Evolutionary conservation across 805 yeast species (phyloP).

Genomic region (Metschnikowia similis): DNA sequence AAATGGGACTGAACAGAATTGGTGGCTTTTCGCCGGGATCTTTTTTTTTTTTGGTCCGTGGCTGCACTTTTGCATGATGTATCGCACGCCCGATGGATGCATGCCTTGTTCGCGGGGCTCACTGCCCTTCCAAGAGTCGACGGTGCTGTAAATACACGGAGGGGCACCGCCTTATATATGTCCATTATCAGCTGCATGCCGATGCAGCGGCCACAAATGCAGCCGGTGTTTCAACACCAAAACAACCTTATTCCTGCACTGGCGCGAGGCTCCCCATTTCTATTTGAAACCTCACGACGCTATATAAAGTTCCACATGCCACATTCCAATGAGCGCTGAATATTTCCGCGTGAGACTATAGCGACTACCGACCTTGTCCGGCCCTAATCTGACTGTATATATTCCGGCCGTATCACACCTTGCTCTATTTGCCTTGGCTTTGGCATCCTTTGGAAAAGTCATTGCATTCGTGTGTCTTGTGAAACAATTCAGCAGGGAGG

Average conservation of each 20-base stretch:
- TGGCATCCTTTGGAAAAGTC: too few relatives aligned
- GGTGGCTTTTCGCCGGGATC: too few relatives aligned
- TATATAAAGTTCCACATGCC: slow-evolving; percentile 2
- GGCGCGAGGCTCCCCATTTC: slow-evolving; percentile 1
- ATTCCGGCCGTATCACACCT: neutral
- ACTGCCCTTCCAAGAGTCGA: neutral
- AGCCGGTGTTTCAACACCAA: neutral
- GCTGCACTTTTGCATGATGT: neutral
- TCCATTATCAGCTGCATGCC: neutral
- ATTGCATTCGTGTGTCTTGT: too few relatives aligned
- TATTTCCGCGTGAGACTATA: neutral
- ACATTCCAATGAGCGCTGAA: slow-evolving; percentile 1
- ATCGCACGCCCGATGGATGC: neutral
- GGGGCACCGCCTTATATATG: neutral
- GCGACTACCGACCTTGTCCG: neutral
- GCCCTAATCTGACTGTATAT: neutral
- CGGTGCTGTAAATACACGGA: neutral
- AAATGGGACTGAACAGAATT: too few relatives aligned
- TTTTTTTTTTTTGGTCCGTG: neutral
- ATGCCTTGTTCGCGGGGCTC: slow-evolving; percentile 1
- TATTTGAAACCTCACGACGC: slow-evolving; percentile 3
- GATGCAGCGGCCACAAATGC: slow-evolving; percentile 1
- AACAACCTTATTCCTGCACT: neutral
- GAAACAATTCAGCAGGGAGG: too few relatives aligned
- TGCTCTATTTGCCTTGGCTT: neutral